Percentiles rank a stretch among this genome's conserved stretches.
These are phyloP conservation scores for Penicillium diatomitis DNA, from an alignment of 495 filamentous ascomycete genomes.

Conservation along the genomic window DNA sequence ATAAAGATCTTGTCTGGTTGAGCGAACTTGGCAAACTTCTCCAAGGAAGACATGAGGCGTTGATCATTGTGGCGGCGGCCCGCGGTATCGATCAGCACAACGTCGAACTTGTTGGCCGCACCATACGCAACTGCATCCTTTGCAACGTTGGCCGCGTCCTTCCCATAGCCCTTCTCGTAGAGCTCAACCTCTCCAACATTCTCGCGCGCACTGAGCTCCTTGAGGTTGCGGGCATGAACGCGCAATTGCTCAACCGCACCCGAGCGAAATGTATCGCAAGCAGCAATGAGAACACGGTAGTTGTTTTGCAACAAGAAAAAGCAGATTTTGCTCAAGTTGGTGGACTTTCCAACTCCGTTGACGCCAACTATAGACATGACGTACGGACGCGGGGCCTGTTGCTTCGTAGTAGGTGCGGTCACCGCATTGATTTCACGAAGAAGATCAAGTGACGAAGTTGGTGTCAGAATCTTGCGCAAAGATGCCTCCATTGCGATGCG, in stretches of 20 bases:
- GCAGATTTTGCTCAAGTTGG: conserved; percentile 91
- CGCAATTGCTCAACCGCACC: conserved; percentile 95
- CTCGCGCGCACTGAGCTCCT: conserved; percentile 74
- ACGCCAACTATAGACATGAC: conserved; percentile 97
- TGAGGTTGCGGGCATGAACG: conserved; percentile 85
- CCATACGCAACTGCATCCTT: conserved; percentile 84
- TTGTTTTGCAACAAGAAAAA: conserved; percentile 97
- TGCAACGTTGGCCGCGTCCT: conserved; percentile 90
- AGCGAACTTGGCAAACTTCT: conserved; percentile 95
- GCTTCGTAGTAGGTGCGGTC: conserved; percentile 46
- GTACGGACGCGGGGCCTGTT: conserved; percentile 63
- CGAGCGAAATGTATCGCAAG: conserved; percentile 94
- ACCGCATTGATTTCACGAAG: conserved; percentile 84
- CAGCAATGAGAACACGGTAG: conserved; percentile 89
- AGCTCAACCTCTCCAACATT: conserved; percentile 71
- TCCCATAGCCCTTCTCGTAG: conserved; percentile 95
- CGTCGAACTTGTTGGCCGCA: conserved; percentile 67
- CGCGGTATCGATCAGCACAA: conserved; percentile 94
- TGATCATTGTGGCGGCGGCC: conserved; percentile 92
- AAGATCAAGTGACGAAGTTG: conserved; percentile 87
- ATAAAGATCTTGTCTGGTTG: conserved; percentile 97
- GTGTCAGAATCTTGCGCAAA: conserved; percentile 87
- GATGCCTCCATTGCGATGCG: conserved; percentile 80
- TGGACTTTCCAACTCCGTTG: conserved; percentile 96
- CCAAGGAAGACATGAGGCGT: conserved; percentile 85